Evolutionary conservation across 2,329 filamentous ascomycete genomes (phyloP).

Genomic region (Colletotrichum sp.): DNA sequence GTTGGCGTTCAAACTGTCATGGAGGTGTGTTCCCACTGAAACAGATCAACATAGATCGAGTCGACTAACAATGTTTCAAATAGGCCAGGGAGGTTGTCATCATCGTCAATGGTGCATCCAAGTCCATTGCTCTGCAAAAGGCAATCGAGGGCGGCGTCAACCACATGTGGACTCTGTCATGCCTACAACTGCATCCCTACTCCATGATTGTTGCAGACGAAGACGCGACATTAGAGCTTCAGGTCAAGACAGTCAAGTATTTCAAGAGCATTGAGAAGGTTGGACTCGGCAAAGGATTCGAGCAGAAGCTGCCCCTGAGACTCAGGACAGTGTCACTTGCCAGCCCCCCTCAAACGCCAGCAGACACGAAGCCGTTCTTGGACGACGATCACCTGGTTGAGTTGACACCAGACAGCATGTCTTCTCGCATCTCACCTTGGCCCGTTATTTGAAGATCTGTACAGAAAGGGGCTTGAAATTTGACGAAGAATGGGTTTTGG

Average conservation of each 20-base stretch:
- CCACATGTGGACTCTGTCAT: conserved; percentile 82
- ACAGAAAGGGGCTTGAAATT: not conserved
- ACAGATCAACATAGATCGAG: conserved; percentile 30
- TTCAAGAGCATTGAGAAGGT: conserved; percentile 67
- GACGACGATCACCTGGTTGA: conserved; percentile 14
- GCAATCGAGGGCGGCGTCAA: conserved; percentile 78
- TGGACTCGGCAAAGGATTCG: conserved; percentile 49
- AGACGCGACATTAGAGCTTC: conserved; percentile 68
- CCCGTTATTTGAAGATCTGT: not conserved
- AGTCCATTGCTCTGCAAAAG: conserved; percentile 73
- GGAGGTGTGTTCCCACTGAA: conserved; percentile 55
- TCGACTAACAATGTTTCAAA: conserved; percentile 61
- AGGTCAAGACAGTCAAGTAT: conserved; percentile 66
- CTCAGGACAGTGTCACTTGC: conserved; percentile 17
- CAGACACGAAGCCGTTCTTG: conserved; percentile 4
- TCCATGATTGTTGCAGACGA: conserved; percentile 79
- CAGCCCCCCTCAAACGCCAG: conserved; percentile 24
- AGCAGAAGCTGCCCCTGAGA: conserved; percentile 45
- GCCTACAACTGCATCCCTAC: conserved; percentile 74
- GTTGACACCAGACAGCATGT: conserved; percentile 24
- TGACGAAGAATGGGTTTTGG: not conserved
- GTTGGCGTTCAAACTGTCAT: conserved; percentile 42
- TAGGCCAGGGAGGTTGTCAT: conserved; percentile 77
- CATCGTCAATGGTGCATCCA: conserved; percentile 75
- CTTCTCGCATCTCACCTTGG: conserved; percentile 19